Evolutionary conservation across 2,329 filamentous ascomycete genomes (phyloP), one percentile per base, ranked within the genome.

Genomic region (Fusarium beomiforme): DNA sequence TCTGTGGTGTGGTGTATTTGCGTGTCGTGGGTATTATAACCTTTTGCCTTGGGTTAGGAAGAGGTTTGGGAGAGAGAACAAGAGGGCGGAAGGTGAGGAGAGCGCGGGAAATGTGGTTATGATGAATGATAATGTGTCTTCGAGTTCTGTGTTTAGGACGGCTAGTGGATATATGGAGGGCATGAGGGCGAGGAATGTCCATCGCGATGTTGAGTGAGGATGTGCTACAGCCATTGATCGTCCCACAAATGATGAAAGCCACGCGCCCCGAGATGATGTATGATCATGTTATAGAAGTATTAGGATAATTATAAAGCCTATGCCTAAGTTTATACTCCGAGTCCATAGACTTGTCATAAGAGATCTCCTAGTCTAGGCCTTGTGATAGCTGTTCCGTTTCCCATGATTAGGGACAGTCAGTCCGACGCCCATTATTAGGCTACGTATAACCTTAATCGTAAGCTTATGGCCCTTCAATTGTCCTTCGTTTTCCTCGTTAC

Each of bases 1-100:
- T 2, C 81, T 93, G 3, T 93, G 91, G 91, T 83, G 88, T 43
- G 91, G 91, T 19, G 85, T 92, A 5, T 90, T 92, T 78, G 85
- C 86, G 1, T 90, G 87, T 64, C 91, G 90, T 1, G 88, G 85
- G 3, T 90, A 90, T 67, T 92, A 89, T 74, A 91, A 92, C 70
- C 77, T 92, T 5, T 58, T 84, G 16, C 90, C 90, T 3, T 91
- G 88, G 71, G 33, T 58, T 19, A 67, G 34, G 12, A 75, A 62
- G 59, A 56, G 61, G 37, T 69, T 59, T 8, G 31, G 50, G 10
- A 24, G 29, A 2, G 51, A 39, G 8, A 8, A 13, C 4, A 74
- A 65, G 55, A 44, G 31, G 26, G 23, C 4, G 11, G 49, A 41
- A 4, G 62, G 24, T 2, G 59, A 46, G 3, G 55, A 33, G 1